Evolutionary conservation across 108 stramenopile genomes (phyloP), one percentile per base, ranked within the genome.

Genomic region (Stephanodiscus triporus): DNA sequence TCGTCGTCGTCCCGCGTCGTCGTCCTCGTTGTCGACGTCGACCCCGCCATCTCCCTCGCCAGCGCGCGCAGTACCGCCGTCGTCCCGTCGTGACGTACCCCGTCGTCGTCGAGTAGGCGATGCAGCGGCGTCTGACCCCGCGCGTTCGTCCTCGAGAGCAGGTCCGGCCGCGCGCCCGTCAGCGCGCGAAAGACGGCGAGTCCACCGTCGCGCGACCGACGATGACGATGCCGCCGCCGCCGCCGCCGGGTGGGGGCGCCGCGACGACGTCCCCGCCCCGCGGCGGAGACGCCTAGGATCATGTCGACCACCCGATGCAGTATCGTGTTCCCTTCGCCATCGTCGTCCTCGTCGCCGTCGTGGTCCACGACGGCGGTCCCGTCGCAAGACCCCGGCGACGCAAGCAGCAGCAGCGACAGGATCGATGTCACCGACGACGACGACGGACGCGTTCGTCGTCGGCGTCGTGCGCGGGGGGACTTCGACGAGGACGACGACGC

Each of bases 61-160:
- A 13, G 32, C 37, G 22, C 47, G 67, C 37, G 24, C 37, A 49
- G 27, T 20, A 6, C 49, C 26, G n/a, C 26, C 63, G 11, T 36
- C 20, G 24, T 37, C 24, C 32, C 27, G 60, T 6, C 45, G 8
- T 50, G n/a, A n/a, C n/a, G n/a, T n/a, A n/a, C n/a, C n/a, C n/a
- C 22, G 45, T 51, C 32, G 32, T 62, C 50, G 30, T 75, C 82
- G 55, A 83, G 75, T 9, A 76, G 38, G 9, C 73, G 59, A 70
- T 83, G 82, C 9, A 83, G 24, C 4, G 82, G 78, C 22, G 82
- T 83, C 51, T 83, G 73, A 20, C 62, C 69, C 82, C 77, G 75
- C 36, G 37, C 30, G 48, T 83, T 79, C 22, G 66, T 16, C 19
- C 42, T 67, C 16, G 63, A 63, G 64, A 72, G 40, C 24, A 65